Percentiles rank a stretch among this genome's conserved stretches.
phyloP scores from a whole-genome alignment of 1,139 yeast species.

The Geotrichum cucujoidarum region DNA sequence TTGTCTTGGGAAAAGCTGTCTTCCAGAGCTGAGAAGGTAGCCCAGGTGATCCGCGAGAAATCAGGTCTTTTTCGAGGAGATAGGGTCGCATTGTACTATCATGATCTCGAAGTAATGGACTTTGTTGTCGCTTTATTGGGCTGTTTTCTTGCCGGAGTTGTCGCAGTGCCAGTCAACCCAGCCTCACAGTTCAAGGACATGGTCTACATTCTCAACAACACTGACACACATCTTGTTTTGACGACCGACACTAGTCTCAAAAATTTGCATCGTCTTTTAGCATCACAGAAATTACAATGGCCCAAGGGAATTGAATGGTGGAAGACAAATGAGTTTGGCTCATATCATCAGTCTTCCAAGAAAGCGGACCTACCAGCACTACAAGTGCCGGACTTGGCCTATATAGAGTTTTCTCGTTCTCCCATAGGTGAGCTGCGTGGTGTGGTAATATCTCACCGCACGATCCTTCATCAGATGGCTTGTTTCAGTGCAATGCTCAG shows the following conservation, averaged over 20 bases:
- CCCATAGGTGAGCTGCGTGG: constrained; percentile 92
- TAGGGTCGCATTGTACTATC: constrained; percentile 76
- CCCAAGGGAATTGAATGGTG: constrained; percentile 63
- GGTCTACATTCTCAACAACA: constrained; percentile 62
- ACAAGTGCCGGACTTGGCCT: constrained; percentile 75
- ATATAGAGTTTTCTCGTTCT: constrained; percentile 85
- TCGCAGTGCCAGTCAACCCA: constrained; percentile 88
- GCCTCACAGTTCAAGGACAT: constrained; percentile 63
- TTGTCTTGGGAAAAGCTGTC: constrained; percentile 91
- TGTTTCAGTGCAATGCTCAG: constrained; percentile 61
- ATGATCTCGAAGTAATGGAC: constrained; percentile 78
- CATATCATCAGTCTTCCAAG: constrained; percentile 52
- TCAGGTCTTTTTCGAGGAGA: constrained; percentile 72
- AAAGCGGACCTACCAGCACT: constrained; percentile 58
- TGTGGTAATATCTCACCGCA: constrained; percentile 84
- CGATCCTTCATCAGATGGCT: constrained; percentile 83
- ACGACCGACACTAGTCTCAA: constrained; percentile 76
- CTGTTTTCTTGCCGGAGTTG: constrained; percentile 87
- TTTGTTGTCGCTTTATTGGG: constrained; percentile 84
- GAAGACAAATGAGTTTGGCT: constrained; percentile 86
- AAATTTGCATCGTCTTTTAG: constrained; percentile 57
- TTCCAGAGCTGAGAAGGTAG: constrained; percentile 77
- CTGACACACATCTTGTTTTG: constrained; percentile 72
- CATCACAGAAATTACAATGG: constrained; percentile 46
- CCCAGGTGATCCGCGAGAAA: constrained; percentile 76